Evolutionary conservation across 176 grass and related monocot species (phyloP), one percentile per base, ranked within the genome.

Genomic region (Oryza rufipogon): DNA sequence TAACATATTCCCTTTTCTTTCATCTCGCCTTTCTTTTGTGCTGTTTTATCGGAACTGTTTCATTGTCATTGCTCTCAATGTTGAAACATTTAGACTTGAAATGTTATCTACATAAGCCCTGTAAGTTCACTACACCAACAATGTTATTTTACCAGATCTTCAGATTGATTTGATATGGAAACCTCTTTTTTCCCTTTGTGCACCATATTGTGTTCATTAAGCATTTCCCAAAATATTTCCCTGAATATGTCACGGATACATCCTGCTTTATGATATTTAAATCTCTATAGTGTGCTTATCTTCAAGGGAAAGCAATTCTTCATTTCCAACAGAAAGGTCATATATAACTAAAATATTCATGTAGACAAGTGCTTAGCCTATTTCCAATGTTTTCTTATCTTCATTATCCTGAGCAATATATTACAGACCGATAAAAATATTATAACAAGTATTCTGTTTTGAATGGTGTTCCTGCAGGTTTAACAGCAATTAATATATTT

Each of bases 231-330:
- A 66, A 32, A 32, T 32, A 32, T 32, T 32, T 3, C 30, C 30
- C 30, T 32, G 30, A 46, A 17, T 61, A 14, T 49, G 26, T 30
- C 39, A 70, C 26, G 49, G 30, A 28, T 23, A 44, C 6, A 28
- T 32, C 4, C 30, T 15, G 10, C 76, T 79, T 13, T n/a, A 38
- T 66, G 42, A 28, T 84, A 9, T 12, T 79, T 17, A 65, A 74
- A 28, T 70, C 41, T 51, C 30, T 80, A 14, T n/a, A 11, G 13
- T 28, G 30, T 73, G 4, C 51, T 63, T 63, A 23, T 42, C 20
- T 84, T 84, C 7, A 71, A 64, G 76, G 14, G 42, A 48, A 78
- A 72, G 3, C 4, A 51, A 33, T 79, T 60, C 45, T 39, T 25
- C 26, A 22, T 41, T 25, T 26, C 15, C 28, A 41, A 58, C 1